Percentiles rank a stretch among this genome's conserved stretches.
phyloP scores from a whole-genome alignment of 2,329 filamentous ascomycete genomes.

The Hypoxylon sp. region DNA sequence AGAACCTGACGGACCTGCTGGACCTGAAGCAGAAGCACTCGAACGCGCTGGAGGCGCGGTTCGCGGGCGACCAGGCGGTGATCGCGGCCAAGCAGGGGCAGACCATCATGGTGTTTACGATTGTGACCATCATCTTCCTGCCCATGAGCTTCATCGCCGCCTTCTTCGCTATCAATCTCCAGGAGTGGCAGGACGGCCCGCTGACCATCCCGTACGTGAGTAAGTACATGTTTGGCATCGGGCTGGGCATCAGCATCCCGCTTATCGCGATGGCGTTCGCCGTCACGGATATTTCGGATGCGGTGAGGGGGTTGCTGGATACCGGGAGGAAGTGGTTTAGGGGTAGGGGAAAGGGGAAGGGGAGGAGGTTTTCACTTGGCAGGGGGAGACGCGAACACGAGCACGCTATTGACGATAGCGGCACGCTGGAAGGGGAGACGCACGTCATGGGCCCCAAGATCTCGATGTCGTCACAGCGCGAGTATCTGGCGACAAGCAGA shows the following conservation, averaged over 20 bases:
- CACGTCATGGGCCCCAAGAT: constrained; percentile 14
- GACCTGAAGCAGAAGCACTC: constrained; percentile 79
- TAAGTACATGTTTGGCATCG: constrained; percentile 67
- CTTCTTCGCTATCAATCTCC: constrained; percentile 62
- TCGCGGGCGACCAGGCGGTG: constrained; percentile 72
- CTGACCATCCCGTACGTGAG: constrained; percentile 66
- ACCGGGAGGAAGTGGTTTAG: constrained; percentile 18
- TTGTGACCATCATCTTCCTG: constrained; percentile 63
- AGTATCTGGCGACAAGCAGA: background rate
- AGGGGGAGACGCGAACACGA: background rate
- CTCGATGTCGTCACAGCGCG: constrained; percentile 21
- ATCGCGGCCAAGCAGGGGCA: constrained; percentile 68
- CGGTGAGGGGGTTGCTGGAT: constrained; percentile 20
- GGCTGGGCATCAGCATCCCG: constrained; percentile 58
- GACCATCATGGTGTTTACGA: constrained; percentile 63
- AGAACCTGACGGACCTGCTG: constrained; percentile 72
- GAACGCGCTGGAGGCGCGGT: constrained; percentile 76
- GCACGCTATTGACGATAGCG: background rate
- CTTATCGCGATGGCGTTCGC: constrained; percentile 59
- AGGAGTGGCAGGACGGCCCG: constrained; percentile 60
- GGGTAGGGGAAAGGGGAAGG: background rate
- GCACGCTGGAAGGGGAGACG: constrained; percentile 9
- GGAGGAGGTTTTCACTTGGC: background rate
- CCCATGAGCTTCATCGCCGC: constrained; percentile 62
- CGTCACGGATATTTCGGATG: constrained; percentile 55